phyloP scores from a whole-genome alignment of 1,284 basidiomycete genomes.

The Rhodotorula mucilaginosa region DNA sequence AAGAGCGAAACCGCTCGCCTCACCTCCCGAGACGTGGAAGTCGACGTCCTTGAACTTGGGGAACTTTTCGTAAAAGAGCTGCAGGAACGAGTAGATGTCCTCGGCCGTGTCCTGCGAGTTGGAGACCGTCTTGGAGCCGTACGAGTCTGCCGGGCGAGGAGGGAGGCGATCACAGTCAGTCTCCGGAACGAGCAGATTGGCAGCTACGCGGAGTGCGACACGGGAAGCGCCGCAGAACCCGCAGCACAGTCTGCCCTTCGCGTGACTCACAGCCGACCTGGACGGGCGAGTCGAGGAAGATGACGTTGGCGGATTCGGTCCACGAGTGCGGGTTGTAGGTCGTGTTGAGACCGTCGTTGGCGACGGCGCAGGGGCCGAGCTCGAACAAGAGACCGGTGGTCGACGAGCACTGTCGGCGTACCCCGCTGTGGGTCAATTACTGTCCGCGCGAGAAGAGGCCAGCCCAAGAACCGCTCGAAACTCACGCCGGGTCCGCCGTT shows the following conservation, averaged over 20 bases:
- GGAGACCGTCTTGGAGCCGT: conserved; percentile 66
- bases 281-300: conserved; percentile 79
- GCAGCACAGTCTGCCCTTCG: no score
- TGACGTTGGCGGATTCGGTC: conserved; percentile 60
- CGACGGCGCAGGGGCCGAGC: conserved; percentile 77
- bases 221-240: no score
- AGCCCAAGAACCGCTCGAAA: background rate
- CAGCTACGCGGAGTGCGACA: no score
- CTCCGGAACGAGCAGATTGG: no score
- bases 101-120: conserved; percentile 69
- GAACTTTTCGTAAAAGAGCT: conserved; percentile 66
- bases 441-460: no score
- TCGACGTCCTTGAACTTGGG: conserved; percentile 37
- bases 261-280: conserved; percentile 38
- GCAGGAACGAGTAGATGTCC: conserved; percentile 67
- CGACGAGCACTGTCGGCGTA: conserved; percentile 29
- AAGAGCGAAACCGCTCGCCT: background rate
- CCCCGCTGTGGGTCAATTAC: no score
- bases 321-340: conserved; percentile 73
- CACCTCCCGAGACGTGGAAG: conserved; percentile 12
- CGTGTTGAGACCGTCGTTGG: conserved; percentile 65
- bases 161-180: no score
- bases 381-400: conserved; percentile 57
- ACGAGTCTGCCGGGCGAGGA: conserved; percentile 58
- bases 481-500: conserved; percentile 69